Conservation (phyloP, 2,329 filamentous ascomycete species). For the Huntiella savannae region DNA sequence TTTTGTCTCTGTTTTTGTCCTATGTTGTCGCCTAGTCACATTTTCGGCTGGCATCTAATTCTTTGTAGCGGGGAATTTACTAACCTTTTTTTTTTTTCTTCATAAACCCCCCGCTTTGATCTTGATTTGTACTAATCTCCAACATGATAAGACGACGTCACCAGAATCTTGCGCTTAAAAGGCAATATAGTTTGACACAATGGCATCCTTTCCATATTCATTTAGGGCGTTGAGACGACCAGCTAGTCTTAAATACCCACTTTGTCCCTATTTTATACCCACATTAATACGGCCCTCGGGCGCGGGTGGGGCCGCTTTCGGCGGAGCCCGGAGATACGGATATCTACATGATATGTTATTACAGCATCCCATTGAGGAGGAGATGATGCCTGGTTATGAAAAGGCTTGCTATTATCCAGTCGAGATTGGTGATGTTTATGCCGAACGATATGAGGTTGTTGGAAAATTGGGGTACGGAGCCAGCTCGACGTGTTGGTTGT, state of each 20-base stretch:
- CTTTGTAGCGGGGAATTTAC: too few species aligned
- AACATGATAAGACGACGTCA: too few species aligned
- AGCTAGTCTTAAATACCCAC: too few species aligned
- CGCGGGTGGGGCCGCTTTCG: background rate
- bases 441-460: slow-evolving; percentile 14
- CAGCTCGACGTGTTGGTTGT: slow-evolving; percentile 16
- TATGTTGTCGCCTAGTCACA: too few species aligned
- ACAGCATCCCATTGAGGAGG: slow-evolving; percentile 14
- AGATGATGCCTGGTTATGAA: slow-evolving; percentile 14
- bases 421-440: slow-evolving; percentile 14
- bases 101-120: too few species aligned
- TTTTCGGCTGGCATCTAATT: too few species aligned
- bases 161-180: background rate
- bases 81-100: too few species aligned
- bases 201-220: background rate
- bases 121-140: too few species aligned
- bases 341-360: slow-evolving; percentile 10
- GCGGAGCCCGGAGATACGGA: slow-evolving; percentile 1
- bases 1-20: too few species aligned
- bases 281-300: too few species aligned
- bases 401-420: slow-evolving; percentile 15
- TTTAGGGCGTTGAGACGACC: background rate
- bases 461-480: slow-evolving; percentile 16
- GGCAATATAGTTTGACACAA: background rate
- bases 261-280: too few species aligned